Evolutionary conservation across 495 filamentous ascomycete species (phyloP).

Genomic region (Trypethelium eluteriae): DNA sequence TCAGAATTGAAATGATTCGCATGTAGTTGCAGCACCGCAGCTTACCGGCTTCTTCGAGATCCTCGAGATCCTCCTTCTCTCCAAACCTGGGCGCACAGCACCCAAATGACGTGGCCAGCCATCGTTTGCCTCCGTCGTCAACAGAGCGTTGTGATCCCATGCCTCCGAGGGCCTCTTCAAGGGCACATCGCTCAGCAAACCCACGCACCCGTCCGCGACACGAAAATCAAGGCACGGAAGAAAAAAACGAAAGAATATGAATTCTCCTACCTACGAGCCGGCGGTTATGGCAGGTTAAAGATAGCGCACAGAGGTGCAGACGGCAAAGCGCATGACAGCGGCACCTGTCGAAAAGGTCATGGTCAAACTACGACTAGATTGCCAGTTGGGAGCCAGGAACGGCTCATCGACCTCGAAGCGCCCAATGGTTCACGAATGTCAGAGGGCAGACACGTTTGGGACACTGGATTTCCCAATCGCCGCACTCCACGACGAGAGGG

Average conservation of each 20-base stretch:
- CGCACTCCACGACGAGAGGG: constrained; percentile 13
- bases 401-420: constrained; percentile 17
- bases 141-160: constrained; percentile 15
- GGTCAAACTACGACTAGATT: constrained; percentile 14
- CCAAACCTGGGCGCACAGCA: constrained; percentile 26
- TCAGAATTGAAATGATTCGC: not conserved
- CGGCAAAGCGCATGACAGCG: constrained; percentile 11
- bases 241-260: constrained; percentile 8
- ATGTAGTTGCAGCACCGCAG: not conserved
- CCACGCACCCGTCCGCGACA: constrained; percentile 17
- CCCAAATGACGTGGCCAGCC: constrained; percentile 28
- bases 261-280: not conserved
- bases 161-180: constrained; percentile 6
- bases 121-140: constrained; percentile 20
- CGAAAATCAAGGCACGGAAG: not conserved
- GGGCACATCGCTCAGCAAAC: constrained; percentile 15
- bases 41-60: not conserved
- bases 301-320: constrained; percentile 1
- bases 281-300: constrained; percentile 2
- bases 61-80: not conserved
- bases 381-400: constrained; percentile 10
- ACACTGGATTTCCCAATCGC: constrained; percentile 15
- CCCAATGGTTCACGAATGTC: constrained; percentile 15
- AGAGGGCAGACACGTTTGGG: not conserved
- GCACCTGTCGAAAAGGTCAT: constrained; percentile 4